Percentiles rank a stretch among this genome's conserved stretches.
Evolutionary conservation across 2,329 filamentous ascomycete species (phyloP).

Genomic region (Colletotrichum brevisporum): DNA sequence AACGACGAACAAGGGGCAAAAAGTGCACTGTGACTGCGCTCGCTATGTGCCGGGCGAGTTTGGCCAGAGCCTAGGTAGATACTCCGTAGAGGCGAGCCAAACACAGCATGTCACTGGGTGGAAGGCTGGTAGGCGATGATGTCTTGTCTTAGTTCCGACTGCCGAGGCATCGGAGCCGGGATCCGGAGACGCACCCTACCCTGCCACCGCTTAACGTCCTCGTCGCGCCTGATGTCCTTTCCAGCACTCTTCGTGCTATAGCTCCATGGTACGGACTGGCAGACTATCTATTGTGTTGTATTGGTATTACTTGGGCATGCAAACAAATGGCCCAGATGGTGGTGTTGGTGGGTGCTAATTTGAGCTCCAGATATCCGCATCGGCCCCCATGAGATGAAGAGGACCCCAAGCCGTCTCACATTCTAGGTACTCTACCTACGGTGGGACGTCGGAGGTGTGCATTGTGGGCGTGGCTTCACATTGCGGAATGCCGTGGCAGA

Average conservation of each 20-base stretch:
- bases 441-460: conserved; percentile 16
- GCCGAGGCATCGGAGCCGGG: neutral
- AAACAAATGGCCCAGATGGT: neutral
- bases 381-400: neutral
- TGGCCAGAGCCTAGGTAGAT: neutral
- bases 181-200: neutral
- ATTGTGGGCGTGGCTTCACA: too few relatives aligned
- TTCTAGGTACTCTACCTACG: neutral
- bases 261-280: too few relatives aligned
- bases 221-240: too few relatives aligned
- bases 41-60: neutral
- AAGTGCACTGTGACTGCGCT: neutral
- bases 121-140: neutral
- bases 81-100: neutral
- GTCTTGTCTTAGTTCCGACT: neutral
- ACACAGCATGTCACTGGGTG: conserved; percentile 15
- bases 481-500: conserved; percentile 23
- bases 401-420: too few relatives aligned
- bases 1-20: conserved; percentile 11
- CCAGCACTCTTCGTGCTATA: too few relatives aligned
- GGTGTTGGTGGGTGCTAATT: neutral
- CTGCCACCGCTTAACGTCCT: too few relatives aligned
- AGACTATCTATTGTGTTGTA: too few relatives aligned
- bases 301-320: too few relatives aligned
- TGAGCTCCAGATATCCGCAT: conserved; percentile 1